These are phyloP conservation scores for Alternaria hordeiaustralica DNA, from an alignment of 2,329 filamentous ascomycete genomes.

Conservation along the genomic window DNA sequence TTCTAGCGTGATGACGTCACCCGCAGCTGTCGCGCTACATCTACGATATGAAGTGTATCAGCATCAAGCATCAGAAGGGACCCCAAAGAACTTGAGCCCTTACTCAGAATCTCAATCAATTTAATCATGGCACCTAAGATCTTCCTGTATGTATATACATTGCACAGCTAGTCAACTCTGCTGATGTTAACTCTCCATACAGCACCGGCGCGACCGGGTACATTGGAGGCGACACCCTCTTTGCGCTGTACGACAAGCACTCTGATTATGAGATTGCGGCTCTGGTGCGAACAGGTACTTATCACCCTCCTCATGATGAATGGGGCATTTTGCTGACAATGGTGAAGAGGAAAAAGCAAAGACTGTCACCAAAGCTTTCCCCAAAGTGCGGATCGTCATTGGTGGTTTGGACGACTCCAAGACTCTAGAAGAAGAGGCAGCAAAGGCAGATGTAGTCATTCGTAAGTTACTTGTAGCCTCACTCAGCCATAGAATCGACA, in stretches of 20 bases:
- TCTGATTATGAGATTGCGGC: conserved; percentile 56
- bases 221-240: conserved; percentile 51
- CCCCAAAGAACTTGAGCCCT: neutral
- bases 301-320: neutral
- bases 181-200: neutral
- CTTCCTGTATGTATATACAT: conserved; percentile 24
- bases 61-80: neutral
- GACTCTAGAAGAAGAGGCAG: conserved; percentile 55
- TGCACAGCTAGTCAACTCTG: neutral
- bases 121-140: conserved; percentile 31
- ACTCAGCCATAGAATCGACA: neutral
- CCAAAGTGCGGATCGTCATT: conserved; percentile 55
- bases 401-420: conserved; percentile 57
- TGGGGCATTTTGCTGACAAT: neutral
- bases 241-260: conserved; percentile 52
- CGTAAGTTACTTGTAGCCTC: conserved; percentile 12
- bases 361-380: conserved; percentile 52
- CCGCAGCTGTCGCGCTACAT: neutral
- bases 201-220: conserved; percentile 40
- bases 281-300: conserved; percentile 47
- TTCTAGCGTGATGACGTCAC: conserved; percentile 5
- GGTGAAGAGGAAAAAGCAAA: conserved; percentile 51
- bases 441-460: conserved; percentile 59
- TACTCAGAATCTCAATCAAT: neutral
- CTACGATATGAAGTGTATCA: neutral